Percentiles rank a stretch among this genome's conserved stretches.
phyloP scores from a whole-genome alignment of 2,329 filamentous ascomycete species.

The Cordyceps militaris region DNA sequence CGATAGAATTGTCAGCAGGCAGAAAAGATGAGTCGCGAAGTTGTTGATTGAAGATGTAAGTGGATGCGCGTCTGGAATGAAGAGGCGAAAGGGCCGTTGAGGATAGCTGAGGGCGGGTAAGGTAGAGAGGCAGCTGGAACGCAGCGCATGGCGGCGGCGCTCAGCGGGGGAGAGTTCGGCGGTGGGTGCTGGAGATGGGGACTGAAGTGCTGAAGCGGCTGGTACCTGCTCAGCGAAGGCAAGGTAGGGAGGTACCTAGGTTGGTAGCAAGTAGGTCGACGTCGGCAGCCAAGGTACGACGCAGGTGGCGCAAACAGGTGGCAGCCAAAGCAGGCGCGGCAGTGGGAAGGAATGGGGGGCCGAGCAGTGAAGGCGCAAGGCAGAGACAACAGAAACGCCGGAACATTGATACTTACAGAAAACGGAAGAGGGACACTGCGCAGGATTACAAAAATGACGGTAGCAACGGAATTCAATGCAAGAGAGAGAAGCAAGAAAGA shows the following conservation, averaged over 20 bases:
- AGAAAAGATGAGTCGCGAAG: background rate
- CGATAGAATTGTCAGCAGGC: background rate
- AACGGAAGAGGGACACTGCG: background rate
- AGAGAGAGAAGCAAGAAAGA: constrained; percentile 4
- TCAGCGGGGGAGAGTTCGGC: background rate
- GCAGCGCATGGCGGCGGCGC: background rate
- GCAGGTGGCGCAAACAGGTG: constrained; percentile 11
- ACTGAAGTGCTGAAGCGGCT: background rate
- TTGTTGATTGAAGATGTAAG: constrained; percentile 3
- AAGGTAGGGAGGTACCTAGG: background rate
- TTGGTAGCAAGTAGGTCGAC: background rate
- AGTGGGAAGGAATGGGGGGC: constrained; percentile 2
- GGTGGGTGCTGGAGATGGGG: background rate
- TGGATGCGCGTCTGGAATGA: constrained; percentile 13
- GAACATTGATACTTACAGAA: background rate
- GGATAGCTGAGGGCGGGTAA: background rate
- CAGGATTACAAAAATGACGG: constrained; percentile 2
- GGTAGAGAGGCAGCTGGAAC: constrained; percentile 1
- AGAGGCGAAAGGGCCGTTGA: constrained; percentile 3
- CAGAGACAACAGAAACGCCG: background rate
- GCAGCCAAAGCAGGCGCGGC: background rate
- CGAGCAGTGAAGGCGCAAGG: background rate
- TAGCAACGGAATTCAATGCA: background rate
- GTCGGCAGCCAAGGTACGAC: background rate
- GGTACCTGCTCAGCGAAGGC: background rate